Percentiles rank a stretch among this genome's conserved stretches.
These are phyloP conservation scores for Umbilicus rupestris DNA, from an alignment of 164 flowering plant genomes.

Conservation along the genomic window DNA sequence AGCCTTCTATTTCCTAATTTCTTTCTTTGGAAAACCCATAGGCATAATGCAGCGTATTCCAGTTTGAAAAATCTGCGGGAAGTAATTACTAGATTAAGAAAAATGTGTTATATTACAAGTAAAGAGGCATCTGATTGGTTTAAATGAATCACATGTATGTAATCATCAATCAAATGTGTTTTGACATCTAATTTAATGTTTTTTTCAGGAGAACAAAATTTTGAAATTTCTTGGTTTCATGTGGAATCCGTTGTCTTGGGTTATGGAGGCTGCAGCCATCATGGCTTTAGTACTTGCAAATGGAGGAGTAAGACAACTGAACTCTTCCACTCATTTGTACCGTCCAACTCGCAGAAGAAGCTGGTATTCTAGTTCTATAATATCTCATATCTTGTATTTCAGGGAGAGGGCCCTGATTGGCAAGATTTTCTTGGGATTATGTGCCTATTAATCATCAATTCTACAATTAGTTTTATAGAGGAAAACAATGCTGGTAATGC, in stretches of 20 bases:
- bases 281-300: slow-evolving; percentile 85
- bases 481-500: slow-evolving; percentile 93
- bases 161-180: background rate
- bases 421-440: slow-evolving; percentile 77
- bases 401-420: slow-evolving; percentile 84
- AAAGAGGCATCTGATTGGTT: background rate
- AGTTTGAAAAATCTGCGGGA: no score
- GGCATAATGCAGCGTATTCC: no score
- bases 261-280: slow-evolving; percentile 76
- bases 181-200: background rate
- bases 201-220: slow-evolving; percentile 73
- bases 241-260: slow-evolving; percentile 95
- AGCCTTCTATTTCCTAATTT: background rate
- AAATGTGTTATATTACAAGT: no score
- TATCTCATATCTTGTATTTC: slow-evolving; percentile 16
- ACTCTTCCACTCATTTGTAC: background rate
- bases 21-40: no score
- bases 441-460: slow-evolving; percentile 58
- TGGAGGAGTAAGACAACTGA: slow-evolving; percentile 63
- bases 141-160: background rate
- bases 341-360: background rate
- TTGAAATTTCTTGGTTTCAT: slow-evolving; percentile 80
- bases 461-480: slow-evolving; percentile 81
- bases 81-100: no score
- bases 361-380: background rate